Percentiles rank a stretch among this genome's conserved stretches.
These are phyloP conservation scores for Cylindrodendrum hubeiense DNA, from an alignment of 2,329 filamentous ascomycete species.

Conservation along the genomic window DNA sequence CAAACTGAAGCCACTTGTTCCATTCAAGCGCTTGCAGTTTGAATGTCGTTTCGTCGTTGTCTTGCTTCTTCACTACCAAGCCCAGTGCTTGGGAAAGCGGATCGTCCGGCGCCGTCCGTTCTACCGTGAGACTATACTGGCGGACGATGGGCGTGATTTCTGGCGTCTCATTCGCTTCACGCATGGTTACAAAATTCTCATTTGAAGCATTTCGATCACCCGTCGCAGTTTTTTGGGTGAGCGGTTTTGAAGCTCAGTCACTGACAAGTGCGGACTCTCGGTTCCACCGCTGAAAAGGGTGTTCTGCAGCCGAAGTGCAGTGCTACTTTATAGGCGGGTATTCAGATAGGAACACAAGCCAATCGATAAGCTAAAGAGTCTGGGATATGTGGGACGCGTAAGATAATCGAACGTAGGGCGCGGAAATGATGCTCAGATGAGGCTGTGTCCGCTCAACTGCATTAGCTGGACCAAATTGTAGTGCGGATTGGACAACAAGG, in stretches of 20 bases:
- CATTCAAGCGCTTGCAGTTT: neutral
- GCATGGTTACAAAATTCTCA: neutral
- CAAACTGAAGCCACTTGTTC: conserved; percentile 2
- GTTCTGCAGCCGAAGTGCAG: neutral
- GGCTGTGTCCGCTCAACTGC: neutral
- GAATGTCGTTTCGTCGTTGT: neutral
- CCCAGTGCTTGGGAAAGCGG: neutral
- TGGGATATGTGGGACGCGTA: neutral
- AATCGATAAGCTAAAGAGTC: neutral
- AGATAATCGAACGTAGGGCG: neutral
- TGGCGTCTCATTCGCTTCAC: neutral
- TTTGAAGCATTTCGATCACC: neutral
- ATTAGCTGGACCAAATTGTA: neutral
- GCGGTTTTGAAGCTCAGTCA: neutral
- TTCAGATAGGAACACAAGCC: neutral
- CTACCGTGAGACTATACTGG: neutral
- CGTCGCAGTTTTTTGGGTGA: neutral
- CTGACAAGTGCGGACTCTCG: neutral
- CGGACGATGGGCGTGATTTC: neutral
- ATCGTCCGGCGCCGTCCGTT: neutral
- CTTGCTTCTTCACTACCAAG: neutral
- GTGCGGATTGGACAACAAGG: neutral
- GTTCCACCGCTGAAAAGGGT: neutral
- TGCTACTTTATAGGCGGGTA: neutral
- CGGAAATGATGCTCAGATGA: neutral